Base-by-base conservation (phyloP, 441 rosid genomes). In the Pelargonium fulgidum region DNA sequence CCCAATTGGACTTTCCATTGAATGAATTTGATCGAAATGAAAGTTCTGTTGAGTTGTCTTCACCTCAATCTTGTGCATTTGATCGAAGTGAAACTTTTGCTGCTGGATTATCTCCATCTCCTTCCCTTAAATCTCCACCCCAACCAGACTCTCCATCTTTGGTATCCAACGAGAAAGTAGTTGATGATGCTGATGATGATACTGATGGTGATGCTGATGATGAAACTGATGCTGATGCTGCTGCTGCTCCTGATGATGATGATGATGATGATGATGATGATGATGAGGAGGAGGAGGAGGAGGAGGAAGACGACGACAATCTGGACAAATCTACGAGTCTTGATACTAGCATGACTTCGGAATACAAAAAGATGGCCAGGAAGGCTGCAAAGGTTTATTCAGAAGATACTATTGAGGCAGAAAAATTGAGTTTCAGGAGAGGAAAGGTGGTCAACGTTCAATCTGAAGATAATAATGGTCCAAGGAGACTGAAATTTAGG, bases 401-500 rank as follows among this genome's bases (percentile, higher is more conserved):
- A 1, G 74, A 78, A 52, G 79, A 77, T 4, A 64, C 7, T 67
- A 73, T 70, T 45, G 72, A 58, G 50, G 80, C 86, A 13, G 67
- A 63, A 74, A 90, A 83, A 78, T 78, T 88, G 62, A 74, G 24
- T 58, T 86, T 86, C 76, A 90, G 82, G 82, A 89, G 89, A 70
- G 90, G 91, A 76, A 90, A 79, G 79, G 72, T 81, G 54, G 61
- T 85, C 62, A 91, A 85, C 4, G 47, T 83, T 76, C 81, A 78
- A 76, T 66, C 86, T 26, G 85, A 79, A 78, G 11, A 54, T 20
- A 76, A 67, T 8, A 8, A 78, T 74, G 68, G 79, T 76, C 87
- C 89, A 42, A 85, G 89, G 76, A 89, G 83, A 79, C 87, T 85
- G 56, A 90, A 85, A 66, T 89, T 90, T 77, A 86, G 87, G 82